Conservation (phyloP, 352 stramenopile species). For the Pythium grandisporangium region DNA sequence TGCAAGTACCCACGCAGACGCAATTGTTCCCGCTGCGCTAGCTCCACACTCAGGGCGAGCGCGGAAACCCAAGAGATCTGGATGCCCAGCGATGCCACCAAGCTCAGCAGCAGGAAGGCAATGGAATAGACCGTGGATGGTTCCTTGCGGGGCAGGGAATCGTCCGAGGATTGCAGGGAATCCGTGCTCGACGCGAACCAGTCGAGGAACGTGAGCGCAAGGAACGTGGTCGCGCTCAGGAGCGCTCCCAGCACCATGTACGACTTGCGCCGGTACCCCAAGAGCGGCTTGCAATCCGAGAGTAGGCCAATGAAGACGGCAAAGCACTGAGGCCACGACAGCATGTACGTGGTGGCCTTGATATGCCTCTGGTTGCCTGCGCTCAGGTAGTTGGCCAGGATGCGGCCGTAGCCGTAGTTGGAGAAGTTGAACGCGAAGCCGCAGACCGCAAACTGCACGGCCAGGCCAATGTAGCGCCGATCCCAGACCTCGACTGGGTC, state of each 20-base stretch:
- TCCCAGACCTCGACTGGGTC: not conserved
- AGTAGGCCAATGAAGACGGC: slow-evolving; percentile 76
- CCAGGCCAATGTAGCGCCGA: slow-evolving; percentile 1
- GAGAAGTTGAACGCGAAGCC: not conserved
- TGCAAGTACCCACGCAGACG: not conserved
- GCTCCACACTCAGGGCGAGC: slow-evolving; percentile 1
- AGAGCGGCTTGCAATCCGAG: slow-evolving; percentile 70
- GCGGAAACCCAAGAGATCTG: not conserved
- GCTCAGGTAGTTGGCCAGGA: not conserved
- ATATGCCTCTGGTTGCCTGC: not conserved
- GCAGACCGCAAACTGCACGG: not conserved
- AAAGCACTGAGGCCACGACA: slow-evolving; percentile 35
- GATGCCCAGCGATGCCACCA: not conserved
- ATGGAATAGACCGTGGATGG: not conserved
- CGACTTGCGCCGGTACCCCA: slow-evolving; percentile 35
- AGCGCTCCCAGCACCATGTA: slow-evolving; percentile 39
- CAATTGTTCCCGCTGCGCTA: slow-evolving; percentile 1
- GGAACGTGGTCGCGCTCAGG: not conserved
- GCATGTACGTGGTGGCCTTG: not conserved
- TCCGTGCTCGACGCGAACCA: not conserved
- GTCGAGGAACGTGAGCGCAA: not conserved
- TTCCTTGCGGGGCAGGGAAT: no score
- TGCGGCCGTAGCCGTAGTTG: not conserved
- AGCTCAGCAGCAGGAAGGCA: not conserved
- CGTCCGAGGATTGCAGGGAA: not conserved